Evolutionary conservation across 768 basidiomycete species (phyloP).

Genomic region (Lactarius indigo): DNA sequence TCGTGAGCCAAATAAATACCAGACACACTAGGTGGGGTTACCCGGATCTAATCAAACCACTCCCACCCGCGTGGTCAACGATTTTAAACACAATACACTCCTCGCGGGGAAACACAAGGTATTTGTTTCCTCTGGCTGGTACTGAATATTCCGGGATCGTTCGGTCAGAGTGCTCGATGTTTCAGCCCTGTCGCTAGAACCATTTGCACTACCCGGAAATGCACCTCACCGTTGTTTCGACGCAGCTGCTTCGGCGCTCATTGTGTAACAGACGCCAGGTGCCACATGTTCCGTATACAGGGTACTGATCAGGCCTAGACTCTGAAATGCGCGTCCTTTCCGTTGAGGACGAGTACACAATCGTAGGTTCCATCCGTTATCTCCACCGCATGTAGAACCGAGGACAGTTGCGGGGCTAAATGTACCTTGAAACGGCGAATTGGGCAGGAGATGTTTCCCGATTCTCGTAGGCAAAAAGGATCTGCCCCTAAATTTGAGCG

Average conservation of each 20-base stretch:
- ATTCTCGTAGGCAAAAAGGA: not conserved
- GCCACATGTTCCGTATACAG: not conserved
- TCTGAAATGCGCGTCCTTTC: not conserved
- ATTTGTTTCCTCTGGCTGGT: not conserved
- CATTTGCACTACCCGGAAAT: not conserved
- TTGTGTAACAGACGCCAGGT: not conserved
- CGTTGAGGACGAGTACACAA: not conserved
- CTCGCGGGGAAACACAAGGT: not conserved
- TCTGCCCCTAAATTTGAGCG: not conserved
- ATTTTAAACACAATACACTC: not conserved
- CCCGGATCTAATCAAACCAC: not conserved
- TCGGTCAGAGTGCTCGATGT: not conserved
- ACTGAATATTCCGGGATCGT: not conserved
- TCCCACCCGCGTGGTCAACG: not conserved
- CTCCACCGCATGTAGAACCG: not conserved
- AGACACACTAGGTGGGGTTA: not conserved
- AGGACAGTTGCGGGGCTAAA: not conserved
- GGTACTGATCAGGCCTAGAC: not conserved
- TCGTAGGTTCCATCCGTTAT: conserved; percentile 1
- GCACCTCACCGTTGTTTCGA: not conserved
- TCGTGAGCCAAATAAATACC: conserved; percentile 1
- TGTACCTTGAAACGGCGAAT: not conserved
- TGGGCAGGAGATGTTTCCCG: not conserved
- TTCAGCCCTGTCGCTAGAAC: not conserved
- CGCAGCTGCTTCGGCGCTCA: not conserved